Base-by-base conservation (phyloP, 306 rosid species). In the Elaeagnus macrophylla region DNA sequence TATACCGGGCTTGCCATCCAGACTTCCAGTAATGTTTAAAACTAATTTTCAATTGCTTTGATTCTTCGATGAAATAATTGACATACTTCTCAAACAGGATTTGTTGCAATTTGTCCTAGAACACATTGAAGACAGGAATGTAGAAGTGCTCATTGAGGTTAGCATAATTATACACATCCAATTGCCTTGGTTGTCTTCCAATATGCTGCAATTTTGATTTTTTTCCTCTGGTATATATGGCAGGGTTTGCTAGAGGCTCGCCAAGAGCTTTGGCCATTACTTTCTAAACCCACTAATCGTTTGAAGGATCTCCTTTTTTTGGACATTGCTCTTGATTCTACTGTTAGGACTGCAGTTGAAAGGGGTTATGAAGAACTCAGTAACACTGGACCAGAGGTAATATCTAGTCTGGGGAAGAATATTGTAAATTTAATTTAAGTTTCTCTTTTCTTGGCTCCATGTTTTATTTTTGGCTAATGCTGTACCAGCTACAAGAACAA, bases 191-290 rank as follows among this genome's bases (percentile, higher is more conserved):
- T 12, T 58, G 55, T 15, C 49, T 56, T 53, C 16, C 13, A 20
- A 13, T 46, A 51, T 49, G 12, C 62, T 62, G 15, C 50, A 12
- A 49, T 54, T 32, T 63, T 51, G 62, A 39, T 56, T 69, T n/a
- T 40, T 42, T 70, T 41, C 42, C 54, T 57, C 69, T 58, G 20
- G 71, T 57, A 3, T 25, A 25, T 25, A 25, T 25, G 32, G n/a
- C 54, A 91, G 99, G 89, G 85, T 48, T 77, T 91, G 81, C 87
- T 91, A 19, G 99, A 91, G 79, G 86, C 94, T 69, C 96, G 99
- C 62, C 89, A 87, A 46, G 95, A 72, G 72, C 79, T 91, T 53
- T 75, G 73, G 49, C 82, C 96, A 41, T 61, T 73, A 72, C 94
- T 91, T 65, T 67, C 62, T 60, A 82, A 75, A 62, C 72, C 93